These are phyloP conservation scores for Terfezia claveryi DNA, from an alignment of 495 filamentous ascomycete genomes.

Conservation along the genomic window DNA sequence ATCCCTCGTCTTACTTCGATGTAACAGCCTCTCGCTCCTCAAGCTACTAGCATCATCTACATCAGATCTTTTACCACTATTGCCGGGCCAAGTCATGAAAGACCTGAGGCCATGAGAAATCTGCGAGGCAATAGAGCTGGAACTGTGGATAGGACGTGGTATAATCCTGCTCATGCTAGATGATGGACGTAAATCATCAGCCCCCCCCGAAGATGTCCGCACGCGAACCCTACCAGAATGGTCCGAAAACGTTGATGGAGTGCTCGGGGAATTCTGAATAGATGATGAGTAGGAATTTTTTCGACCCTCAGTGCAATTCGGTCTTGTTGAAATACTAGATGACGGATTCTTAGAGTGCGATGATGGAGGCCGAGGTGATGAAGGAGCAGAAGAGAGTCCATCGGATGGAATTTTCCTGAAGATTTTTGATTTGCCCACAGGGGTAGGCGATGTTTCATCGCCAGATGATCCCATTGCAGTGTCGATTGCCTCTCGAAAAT, in stretches of 20 bases:
- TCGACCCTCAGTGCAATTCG: background rate
- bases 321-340: background rate
- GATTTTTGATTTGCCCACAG: background rate
- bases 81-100: slow-evolving; percentile 27
- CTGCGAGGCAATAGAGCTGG: slow-evolving; percentile 31
- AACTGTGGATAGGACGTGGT: slow-evolving; percentile 30
- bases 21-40: slow-evolving; percentile 26
- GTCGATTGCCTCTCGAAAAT: background rate
- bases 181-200: slow-evolving; percentile 16
- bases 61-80: slow-evolving; percentile 21
- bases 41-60: slow-evolving; percentile 26
- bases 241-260: slow-evolving; percentile 6
- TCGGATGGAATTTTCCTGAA: no score
- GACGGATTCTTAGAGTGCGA: slow-evolving; percentile 12
- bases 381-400: no score
- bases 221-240: slow-evolving; percentile 8
- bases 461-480: background rate
- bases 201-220: slow-evolving; percentile 3
- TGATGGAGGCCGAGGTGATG: background rate
- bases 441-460: background rate
- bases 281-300: background rate
- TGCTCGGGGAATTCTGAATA: background rate
- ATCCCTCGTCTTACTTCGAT: slow-evolving; percentile 20
- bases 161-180: slow-evolving; percentile 20
- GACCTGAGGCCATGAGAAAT: slow-evolving; percentile 32